These are phyloP conservation scores for Nevesoporus exiguus DNA, from an alignment of 768 basidiomycete species.

Conservation along the genomic window DNA sequence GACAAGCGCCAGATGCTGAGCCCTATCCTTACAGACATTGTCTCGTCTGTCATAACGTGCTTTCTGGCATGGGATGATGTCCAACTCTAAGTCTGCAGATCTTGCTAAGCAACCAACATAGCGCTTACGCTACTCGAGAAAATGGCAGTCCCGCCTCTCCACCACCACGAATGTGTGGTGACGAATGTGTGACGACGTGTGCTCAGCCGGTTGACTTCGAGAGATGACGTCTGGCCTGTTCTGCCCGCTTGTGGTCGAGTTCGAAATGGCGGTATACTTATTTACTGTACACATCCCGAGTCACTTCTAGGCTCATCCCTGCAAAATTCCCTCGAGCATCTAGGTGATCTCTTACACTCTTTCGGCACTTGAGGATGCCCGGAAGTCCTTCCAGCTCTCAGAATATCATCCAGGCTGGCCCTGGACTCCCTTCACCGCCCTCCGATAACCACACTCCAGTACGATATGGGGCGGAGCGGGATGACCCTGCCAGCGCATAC, in stretches of 20 bases:
- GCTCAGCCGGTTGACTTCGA: not conserved
- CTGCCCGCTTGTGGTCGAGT: conserved; percentile 15
- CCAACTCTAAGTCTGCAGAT: too few species aligned
- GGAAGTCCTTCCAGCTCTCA: conserved; percentile 11
- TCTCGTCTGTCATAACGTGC: too few species aligned
- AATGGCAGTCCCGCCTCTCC: not conserved
- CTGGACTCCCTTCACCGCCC: conserved; percentile 11
- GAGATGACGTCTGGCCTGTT: not conserved
- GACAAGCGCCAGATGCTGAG: too few species aligned
- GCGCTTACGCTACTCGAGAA: too few species aligned
- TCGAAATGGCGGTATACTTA: conserved; percentile 16
- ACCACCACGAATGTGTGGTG: not conserved
- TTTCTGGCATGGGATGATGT: too few species aligned
- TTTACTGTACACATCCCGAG: not conserved
- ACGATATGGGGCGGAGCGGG: not conserved
- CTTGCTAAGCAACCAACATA: too few species aligned
- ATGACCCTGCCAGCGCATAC: not conserved
- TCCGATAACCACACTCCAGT: not conserved
- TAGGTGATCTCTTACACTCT: conserved; percentile 15
- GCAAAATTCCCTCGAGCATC: conserved; percentile 9
- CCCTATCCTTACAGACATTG: too few species aligned
- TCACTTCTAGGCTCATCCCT: not conserved
- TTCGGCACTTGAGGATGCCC: conserved; percentile 17
- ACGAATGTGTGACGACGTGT: too few species aligned
- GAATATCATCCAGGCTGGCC: conserved; percentile 20